Base-by-base conservation (phyloP, 495 filamentous ascomycete species). In the Penicillium cataractarum region DNA sequence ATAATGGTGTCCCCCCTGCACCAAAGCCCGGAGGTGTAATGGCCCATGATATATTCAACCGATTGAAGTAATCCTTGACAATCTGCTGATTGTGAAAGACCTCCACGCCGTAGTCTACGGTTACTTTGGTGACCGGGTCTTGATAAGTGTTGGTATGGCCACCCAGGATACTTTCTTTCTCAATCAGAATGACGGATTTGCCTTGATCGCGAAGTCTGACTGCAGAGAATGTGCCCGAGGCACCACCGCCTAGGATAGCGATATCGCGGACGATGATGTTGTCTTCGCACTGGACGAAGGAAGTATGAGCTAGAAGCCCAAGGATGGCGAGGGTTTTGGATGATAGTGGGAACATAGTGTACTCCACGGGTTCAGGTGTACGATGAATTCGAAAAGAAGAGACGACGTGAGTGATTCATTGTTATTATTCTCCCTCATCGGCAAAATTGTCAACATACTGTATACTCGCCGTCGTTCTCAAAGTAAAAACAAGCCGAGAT, bases 241-340 rank as follows among this genome's bases (percentile, higher is more conserved):
- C 69, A 9, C 83, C 83, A 24, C 82, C 83, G 0, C 83, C 82
- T 27, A 85, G 74, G 42, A 86, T 78, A 17, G 69, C 75, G 31
- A 86, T 71, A 71, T 85, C 82, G 7, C 64, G 64, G 15, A 40
- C 22, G 31, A 69, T 52, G 12, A 44, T 55, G 6, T 55, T 48
- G 3, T 39, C 21, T 6, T 46, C 21, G n/a, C 57, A 55, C 1
- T 33, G 29, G 4, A 26, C 40, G 21, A 55, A 52, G 8, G 63
- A 42, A 46, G 48, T 26, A 27, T 29, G 46, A 27, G 42, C 21
- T 37, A 50, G 51, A 56, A 62, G 60, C 27, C 51, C 51, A 53
- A 44, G 59, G 22, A 57, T 49, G 50, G 59, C 44, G 50, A 50
- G 58, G 17, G 44, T 35, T 32, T 44, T 57, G 49, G 22, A 32